These are phyloP conservation scores for Russula sp. DNA, from an alignment of 768 basidiomycete species.

Conservation along the genomic window DNA sequence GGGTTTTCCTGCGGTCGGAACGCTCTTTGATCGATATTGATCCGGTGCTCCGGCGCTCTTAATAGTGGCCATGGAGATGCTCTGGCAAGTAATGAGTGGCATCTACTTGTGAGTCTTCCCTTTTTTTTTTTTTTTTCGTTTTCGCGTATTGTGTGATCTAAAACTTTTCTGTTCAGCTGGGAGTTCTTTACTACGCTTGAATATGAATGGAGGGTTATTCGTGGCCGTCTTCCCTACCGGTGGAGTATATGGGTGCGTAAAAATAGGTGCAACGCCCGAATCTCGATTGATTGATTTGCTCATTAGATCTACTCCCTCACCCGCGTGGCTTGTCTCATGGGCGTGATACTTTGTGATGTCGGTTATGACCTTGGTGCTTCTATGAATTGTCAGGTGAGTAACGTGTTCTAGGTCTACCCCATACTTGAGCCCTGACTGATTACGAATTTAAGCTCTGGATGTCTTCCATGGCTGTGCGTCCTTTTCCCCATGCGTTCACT, in stretches of 20 bases:
- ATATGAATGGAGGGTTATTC: background rate
- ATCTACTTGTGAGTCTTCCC: background rate
- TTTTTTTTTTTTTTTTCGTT: background rate
- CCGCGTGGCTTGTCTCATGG: background rate
- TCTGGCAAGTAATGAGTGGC: background rate
- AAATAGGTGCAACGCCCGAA: background rate
- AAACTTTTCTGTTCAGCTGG: background rate
- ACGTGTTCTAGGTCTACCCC: background rate
- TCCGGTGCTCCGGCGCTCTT: no score
- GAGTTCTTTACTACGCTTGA: background rate
- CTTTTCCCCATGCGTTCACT: background rate
- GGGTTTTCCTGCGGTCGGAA: background rate
- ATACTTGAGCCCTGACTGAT: background rate
- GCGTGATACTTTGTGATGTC: background rate
- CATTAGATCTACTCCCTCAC: background rate
- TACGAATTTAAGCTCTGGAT: background rate
- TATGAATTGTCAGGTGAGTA: background rate
- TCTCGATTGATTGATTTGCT: background rate
- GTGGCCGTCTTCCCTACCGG: background rate
- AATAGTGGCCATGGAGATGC: background rate
- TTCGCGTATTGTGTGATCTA: background rate
- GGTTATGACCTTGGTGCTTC: background rate
- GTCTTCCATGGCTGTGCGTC: background rate
- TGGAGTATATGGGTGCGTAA: conserved; percentile 4
- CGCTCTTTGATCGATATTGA: no score